These are phyloP conservation scores for Fusarium avenaceum DNA, from an alignment of 2,329 filamentous ascomycete genomes.

Conservation along the genomic window DNA sequence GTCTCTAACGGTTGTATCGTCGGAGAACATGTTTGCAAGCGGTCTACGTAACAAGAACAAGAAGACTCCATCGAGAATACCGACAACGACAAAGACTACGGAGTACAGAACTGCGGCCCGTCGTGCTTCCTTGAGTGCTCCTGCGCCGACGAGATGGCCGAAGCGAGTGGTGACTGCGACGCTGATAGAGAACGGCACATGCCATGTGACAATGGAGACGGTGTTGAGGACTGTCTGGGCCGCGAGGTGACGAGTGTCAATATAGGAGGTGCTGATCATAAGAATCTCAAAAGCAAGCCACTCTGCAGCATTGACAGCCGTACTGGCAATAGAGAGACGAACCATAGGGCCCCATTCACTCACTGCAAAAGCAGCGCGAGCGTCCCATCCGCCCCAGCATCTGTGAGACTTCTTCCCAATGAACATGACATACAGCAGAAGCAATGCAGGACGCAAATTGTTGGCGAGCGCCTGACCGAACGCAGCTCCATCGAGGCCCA, in stretches of 20 bases:
- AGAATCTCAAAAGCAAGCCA: slow-evolving; percentile 62
- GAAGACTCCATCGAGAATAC: slow-evolving; percentile 34
- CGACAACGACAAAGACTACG: slow-evolving; percentile 31
- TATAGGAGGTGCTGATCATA: slow-evolving; percentile 61
- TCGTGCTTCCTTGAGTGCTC: slow-evolving; percentile 36
- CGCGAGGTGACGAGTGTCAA: slow-evolving; percentile 58
- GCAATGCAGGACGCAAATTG: slow-evolving; percentile 61
- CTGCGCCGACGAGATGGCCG: slow-evolving; percentile 58
- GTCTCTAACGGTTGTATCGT: slow-evolving; percentile 30
- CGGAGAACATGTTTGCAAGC: slow-evolving; percentile 36
- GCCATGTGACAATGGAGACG: slow-evolving; percentile 58
- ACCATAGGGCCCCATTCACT: slow-evolving; percentile 58
- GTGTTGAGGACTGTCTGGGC: slow-evolving; percentile 59
- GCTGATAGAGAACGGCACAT: slow-evolving; percentile 59
- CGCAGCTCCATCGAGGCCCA: slow-evolving; percentile 66
- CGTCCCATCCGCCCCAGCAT: slow-evolving; percentile 58
- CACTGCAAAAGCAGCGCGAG: slow-evolving; percentile 54
- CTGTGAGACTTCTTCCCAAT: slow-evolving; percentile 53
- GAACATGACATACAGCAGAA: slow-evolving; percentile 61
- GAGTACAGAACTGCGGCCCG: slow-evolving; percentile 33
- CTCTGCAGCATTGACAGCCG: slow-evolving; percentile 59
- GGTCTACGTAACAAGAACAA: slow-evolving; percentile 32
- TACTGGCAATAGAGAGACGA: slow-evolving; percentile 57
- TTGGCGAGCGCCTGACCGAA: slow-evolving; percentile 64
- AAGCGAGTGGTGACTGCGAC: slow-evolving; percentile 59